phyloP scores from a whole-genome alignment of 148 eudicot species.

The Nepenthes gracilis region DNA sequence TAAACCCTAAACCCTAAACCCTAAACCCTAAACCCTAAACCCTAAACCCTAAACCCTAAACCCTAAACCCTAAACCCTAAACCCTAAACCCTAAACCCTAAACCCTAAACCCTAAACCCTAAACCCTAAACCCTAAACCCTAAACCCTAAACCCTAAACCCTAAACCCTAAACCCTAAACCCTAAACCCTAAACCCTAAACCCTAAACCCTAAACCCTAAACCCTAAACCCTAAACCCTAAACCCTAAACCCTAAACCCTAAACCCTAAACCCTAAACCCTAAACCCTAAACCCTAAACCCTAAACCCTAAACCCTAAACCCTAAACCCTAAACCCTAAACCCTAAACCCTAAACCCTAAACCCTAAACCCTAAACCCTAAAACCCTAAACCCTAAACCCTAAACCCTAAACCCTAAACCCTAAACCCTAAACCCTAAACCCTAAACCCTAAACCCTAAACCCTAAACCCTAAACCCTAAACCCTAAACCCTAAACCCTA shows the following conservation, averaged over 20 bases:
- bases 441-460: neutral
- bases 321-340: constrained; percentile 2
- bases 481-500: no score
- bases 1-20: no score
- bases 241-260: constrained; percentile 10
- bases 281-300: constrained; percentile 6
- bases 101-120: no score
- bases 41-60: no score
- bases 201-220: no score
- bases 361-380: constrained; percentile 9
- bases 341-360: constrained; percentile 15
- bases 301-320: neutral
- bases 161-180: no score
- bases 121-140: no score
- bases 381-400: constrained; percentile 1
- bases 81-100: no score
- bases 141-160: constrained; percentile 9
- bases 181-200: no score
- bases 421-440: constrained; percentile 9
- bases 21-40: no score
- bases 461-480: no score
- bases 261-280: constrained; percentile 1
- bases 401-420: constrained; percentile 9
- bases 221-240: constrained; percentile 5
- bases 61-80: no score